These are phyloP conservation scores for Gossypium arboreum DNA, from an alignment of 345 rosid genomes.

Conservation along the genomic window DNA sequence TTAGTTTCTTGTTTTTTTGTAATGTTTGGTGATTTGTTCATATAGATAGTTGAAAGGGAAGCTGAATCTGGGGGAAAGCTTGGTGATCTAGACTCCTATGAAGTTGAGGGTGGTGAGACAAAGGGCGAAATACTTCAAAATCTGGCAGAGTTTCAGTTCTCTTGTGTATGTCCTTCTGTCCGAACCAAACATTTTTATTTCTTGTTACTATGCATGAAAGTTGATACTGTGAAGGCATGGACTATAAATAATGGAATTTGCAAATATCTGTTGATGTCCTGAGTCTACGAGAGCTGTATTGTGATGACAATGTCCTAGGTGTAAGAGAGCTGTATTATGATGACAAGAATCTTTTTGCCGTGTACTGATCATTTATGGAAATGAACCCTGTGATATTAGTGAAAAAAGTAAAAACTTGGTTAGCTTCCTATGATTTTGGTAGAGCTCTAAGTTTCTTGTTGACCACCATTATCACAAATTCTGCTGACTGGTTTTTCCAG, in stretches of 20 bases:
- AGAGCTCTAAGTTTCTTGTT: neutral
- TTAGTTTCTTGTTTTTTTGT: neutral
- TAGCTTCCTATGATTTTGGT: neutral
- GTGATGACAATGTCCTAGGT: neutral
- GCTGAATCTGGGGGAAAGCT: slow-evolving; percentile 84
- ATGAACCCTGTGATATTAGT: neutral
- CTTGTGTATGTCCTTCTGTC: slow-evolving; percentile 63
- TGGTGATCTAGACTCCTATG: slow-evolving; percentile 85
- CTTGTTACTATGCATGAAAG: neutral
- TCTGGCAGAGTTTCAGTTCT: slow-evolving; percentile 88
- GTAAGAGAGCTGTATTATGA: neutral
- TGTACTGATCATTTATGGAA: neutral
- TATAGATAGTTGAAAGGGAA: slow-evolving; percentile 78
- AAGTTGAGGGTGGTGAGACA: slow-evolving; percentile 94
- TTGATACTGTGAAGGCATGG: neutral
- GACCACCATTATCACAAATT: neutral
- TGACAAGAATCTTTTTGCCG: neutral
- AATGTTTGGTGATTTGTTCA: slow-evolving; percentile 10
- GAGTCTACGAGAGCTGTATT: neutral
- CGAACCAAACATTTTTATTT: neutral
- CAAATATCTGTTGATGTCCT: neutral
- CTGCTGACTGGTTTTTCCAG: neutral
- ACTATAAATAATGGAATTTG: neutral
- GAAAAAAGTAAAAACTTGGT: neutral
- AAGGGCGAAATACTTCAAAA: slow-evolving; percentile 93